A percentile compares a stretch with the other conserved stretches of the same genome.
phyloP scores from a whole-genome alignment of 2,329 filamentous ascomycete genomes.

The Stromatinia cepivora region DNA sequence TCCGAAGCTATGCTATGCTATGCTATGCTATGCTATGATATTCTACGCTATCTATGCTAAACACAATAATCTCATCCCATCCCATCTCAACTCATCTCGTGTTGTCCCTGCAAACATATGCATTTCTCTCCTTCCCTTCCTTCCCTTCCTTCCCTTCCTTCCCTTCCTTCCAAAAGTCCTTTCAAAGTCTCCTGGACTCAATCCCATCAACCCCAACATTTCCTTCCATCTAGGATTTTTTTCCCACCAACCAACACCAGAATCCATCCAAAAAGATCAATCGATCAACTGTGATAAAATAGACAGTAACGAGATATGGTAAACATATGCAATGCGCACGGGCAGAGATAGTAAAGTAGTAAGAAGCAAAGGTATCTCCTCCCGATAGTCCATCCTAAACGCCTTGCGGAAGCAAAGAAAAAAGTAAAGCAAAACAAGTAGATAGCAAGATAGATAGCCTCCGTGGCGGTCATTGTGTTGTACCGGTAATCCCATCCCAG shows the following conservation, averaged over 20 bases:
- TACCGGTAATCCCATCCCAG: slow-evolving; percentile 9
- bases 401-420: slow-evolving; percentile 4
- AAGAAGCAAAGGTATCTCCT: slow-evolving; percentile 17
- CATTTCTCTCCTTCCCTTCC: background rate
- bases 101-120: background rate
- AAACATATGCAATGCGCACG: slow-evolving; percentile 19
- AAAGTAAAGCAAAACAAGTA: background rate
- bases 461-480: slow-evolving; percentile 13
- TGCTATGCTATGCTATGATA: background rate
- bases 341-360: slow-evolving; percentile 14
- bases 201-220: slow-evolving; percentile 4
- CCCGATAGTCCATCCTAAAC: background rate
- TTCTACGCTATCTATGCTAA: slow-evolving; percentile 3
- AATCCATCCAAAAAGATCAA: slow-evolving; percentile 21
- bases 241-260: slow-evolving; percentile 5
- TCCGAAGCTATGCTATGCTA: slow-evolving; percentile 5
- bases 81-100: slow-evolving; percentile 2
- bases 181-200: slow-evolving; percentile 2
- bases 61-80: background rate
- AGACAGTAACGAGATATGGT: slow-evolving; percentile 6
- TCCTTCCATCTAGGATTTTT: slow-evolving; percentile 19
- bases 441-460: slow-evolving; percentile 15
- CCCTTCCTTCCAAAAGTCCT: background rate
- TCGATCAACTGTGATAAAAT: slow-evolving; percentile 2
- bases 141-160: background rate